phyloP scores from a whole-genome alignment of 2,329 filamentous ascomycete species.

The Sporothrix humicola region DNA sequence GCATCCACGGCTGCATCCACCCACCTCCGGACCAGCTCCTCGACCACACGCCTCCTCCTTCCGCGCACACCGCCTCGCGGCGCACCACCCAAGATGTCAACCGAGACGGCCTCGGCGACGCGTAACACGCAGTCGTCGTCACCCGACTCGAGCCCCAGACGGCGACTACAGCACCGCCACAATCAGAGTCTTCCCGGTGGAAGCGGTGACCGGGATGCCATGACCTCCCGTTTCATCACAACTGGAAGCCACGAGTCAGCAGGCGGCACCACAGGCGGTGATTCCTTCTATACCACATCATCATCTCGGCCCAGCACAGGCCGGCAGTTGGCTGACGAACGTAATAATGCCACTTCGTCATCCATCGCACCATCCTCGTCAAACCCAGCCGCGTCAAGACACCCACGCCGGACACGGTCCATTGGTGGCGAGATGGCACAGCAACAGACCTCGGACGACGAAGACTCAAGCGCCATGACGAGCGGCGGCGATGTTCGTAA shows the following conservation, averaged over 20 bases:
- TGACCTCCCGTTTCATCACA: conserved; percentile 67
- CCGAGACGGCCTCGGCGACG: conserved; percentile 50
- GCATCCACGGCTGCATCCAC: neutral
- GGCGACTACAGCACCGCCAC: conserved; percentile 35
- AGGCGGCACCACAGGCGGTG: conserved; percentile 57
- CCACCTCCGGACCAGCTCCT: conserved; percentile 14
- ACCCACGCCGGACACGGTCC: conserved; percentile 21
- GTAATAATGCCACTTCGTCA: conserved; percentile 37
- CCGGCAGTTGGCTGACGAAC: conserved; percentile 32
- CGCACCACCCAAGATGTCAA: conserved; percentile 68
- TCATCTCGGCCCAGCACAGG: conserved; percentile 39
- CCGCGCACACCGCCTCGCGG: conserved; percentile 67
- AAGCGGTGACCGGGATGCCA: conserved; percentile 53
- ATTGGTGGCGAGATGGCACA: conserved; percentile 14
- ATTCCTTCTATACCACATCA: conserved; percentile 56
- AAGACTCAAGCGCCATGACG: conserved; percentile 16
- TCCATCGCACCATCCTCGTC: conserved; percentile 5
- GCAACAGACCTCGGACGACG: conserved; percentile 22
- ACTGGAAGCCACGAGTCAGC: conserved; percentile 48
- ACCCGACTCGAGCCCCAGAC: conserved; percentile 41
- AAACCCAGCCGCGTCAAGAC: neutral
- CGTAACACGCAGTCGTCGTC: conserved; percentile 44
- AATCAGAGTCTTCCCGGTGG: conserved; percentile 42
- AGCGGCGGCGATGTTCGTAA: neutral
- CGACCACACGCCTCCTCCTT: conserved; percentile 47